phyloP scores from a whole-genome alignment of 2,329 filamentous ascomycete species.

The Fusarium sp. region DNA sequence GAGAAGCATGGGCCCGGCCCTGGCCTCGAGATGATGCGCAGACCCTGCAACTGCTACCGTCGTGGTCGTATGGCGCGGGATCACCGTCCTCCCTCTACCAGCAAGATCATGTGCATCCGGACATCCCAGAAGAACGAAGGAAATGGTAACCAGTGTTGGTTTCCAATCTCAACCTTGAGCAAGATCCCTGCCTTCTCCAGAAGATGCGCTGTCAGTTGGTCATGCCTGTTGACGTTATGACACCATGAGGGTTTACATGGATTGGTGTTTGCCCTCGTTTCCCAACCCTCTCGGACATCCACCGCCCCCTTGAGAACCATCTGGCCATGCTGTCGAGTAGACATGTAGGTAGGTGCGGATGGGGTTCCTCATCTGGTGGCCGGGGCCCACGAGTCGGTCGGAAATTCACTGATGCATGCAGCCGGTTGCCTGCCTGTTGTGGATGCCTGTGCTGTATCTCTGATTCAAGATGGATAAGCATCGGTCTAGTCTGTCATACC shows the following conservation, averaged over 20 bases:
- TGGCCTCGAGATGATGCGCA: slow-evolving; percentile 44
- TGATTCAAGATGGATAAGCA: slow-evolving; percentile 29
- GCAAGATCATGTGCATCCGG: slow-evolving; percentile 2
- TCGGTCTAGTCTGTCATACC: slow-evolving; percentile 29
- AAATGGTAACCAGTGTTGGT: background rate
- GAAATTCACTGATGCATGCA: slow-evolving; percentile 36
- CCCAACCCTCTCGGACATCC: slow-evolving; percentile 19
- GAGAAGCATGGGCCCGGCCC: slow-evolving; percentile 17
- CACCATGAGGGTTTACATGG: slow-evolving; percentile 20
- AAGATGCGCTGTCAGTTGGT: slow-evolving; percentile 33
- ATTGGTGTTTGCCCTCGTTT: slow-evolving; percentile 21
- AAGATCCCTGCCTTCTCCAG: slow-evolving; percentile 32
- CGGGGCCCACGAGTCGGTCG: slow-evolving; percentile 22
- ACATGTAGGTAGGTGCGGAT: background rate
- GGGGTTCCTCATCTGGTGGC: background rate
- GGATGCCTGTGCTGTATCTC: slow-evolving; percentile 38
- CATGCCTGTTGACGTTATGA: slow-evolving; percentile 41
- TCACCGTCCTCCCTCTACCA: slow-evolving; percentile 17
- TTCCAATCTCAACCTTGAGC: slow-evolving; percentile 13
- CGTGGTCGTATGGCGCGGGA: slow-evolving; percentile 38
- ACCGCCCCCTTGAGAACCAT: slow-evolving; percentile 34
- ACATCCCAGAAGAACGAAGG: background rate
- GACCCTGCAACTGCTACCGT: slow-evolving; percentile 38
- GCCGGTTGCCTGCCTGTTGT: slow-evolving; percentile 17
- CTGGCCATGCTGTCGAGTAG: slow-evolving; percentile 11